Evolutionary conservation across 352 stramenopile species (phyloP), one percentile per base, ranked within the genome.

Genomic region (Phytophthora cactorum): DNA sequence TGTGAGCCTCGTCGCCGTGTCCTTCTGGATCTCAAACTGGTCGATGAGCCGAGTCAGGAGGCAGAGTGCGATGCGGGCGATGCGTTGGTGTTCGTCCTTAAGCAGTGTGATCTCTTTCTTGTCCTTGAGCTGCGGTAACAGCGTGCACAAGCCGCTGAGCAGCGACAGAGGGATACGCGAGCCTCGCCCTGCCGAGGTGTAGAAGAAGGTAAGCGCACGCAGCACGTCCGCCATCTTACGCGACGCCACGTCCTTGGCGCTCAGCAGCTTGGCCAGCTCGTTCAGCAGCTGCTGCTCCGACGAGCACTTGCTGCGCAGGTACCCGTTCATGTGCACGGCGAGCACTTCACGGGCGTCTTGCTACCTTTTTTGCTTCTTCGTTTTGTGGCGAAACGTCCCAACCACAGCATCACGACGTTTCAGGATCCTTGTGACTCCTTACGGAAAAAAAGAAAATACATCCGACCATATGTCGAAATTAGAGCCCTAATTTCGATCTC

Each of bases 261-360:
- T 60, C 22, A 92, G 62, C 14, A 90, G 68, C 66, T 88, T 90
- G 29, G 76, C 77, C 38, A 94, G 73, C 59, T 94, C 86, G 58
- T 94, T 93, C 74, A 93, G 83, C 53, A 94, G 78, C 71, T 94
- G 84, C 75, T 92, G 82, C 80, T 92, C 82, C 14, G 84, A 94
- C 63, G 82, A 84, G 63, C 80, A 89, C 59, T 90, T 91, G 64
- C 73, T 78, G 56, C 77, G 76, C 56, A 92, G 53, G 67, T 92
- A 92, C 27, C 66, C 78, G 66, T 92, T 92, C 82, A 94, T 93
- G 36, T 12, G 34, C 34, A 12, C 9, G 12, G 9, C 12, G 6
- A 39, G 34, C 34, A 14, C 22, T 22, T 22, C 22, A 22, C 22
- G 22, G 22, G 22, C 22, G 22, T 22, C 22, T 22, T 22, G 22